Percentiles rank a stretch among this genome's conserved stretches.
Evolutionary conservation across 352 stramenopile species (phyloP).

Genomic region (Blastocystis sp.): DNA sequence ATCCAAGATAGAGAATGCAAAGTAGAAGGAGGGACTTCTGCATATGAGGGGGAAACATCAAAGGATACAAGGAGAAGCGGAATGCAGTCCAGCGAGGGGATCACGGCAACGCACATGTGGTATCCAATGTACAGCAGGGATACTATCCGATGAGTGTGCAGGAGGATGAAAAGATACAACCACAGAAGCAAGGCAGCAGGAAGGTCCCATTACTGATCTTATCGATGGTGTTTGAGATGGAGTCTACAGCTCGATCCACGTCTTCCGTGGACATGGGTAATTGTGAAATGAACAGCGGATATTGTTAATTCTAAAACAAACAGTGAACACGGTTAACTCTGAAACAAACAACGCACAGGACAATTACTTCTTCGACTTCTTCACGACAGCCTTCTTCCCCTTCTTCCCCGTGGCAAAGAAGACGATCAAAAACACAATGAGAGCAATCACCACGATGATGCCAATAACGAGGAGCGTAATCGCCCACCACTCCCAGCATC

Average conservation of each 20-base stretch:
- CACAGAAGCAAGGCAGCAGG: not conserved
- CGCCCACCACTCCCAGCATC: constrained; percentile 39
- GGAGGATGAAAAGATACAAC: not conserved
- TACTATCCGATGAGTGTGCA: not conserved
- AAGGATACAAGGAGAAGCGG: not conserved
- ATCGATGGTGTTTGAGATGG: not conserved
- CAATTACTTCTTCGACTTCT: not conserved
- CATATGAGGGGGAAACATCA: not conserved
- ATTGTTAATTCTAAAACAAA: too few relatives aligned
- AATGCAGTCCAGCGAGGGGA: not conserved
- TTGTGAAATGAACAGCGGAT: too few relatives aligned
- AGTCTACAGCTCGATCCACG: not conserved
- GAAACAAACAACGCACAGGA: not conserved
- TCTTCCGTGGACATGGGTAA: too few relatives aligned
- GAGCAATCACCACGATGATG: constrained; percentile 23
- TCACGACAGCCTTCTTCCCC: not conserved
- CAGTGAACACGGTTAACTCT: too few relatives aligned
- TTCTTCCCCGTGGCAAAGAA: not conserved
- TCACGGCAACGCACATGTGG: not conserved
- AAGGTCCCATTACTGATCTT: not conserved
- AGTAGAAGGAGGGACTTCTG: not conserved
- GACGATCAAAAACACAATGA: constrained; percentile 1
- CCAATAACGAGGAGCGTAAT: constrained; percentile 2
- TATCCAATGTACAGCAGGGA: not conserved
- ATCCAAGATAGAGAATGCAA: not conserved